Evolutionary conservation across 2,329 filamentous ascomycete genomes (phyloP).

Genomic region (Claviceps maximensis): DNA sequence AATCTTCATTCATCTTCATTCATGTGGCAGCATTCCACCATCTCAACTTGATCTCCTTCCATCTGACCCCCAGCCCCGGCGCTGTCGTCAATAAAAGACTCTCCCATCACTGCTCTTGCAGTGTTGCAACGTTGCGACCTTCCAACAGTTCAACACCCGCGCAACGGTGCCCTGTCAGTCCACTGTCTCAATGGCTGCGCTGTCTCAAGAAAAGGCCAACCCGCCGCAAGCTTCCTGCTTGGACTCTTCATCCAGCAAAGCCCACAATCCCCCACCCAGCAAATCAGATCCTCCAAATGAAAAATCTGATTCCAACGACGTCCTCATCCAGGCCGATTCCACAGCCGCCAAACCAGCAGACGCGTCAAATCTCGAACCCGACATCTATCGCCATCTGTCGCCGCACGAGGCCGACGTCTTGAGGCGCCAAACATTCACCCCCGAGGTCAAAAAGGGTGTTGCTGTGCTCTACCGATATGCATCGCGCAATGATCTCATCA

Average conservation of each 20-base stretch:
- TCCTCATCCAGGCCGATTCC: constrained; percentile 9
- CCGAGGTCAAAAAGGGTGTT: constrained; percentile 50
- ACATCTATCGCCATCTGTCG: constrained; percentile 49
- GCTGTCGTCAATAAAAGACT: neutral
- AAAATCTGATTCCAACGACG: constrained; percentile 3
- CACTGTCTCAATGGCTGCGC: constrained; percentile 4
- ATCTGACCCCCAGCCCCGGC: neutral
- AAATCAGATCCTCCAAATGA: constrained; percentile 1
- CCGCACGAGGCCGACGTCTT: constrained; percentile 53
- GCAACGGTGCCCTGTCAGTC: neutral
- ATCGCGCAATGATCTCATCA: constrained; percentile 47
- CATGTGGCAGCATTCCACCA: neutral
- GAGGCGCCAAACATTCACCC: constrained; percentile 53
- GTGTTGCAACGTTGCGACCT: too few relatives aligned
- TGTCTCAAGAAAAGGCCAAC: neutral
- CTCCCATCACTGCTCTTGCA: neutral
- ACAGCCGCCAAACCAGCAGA: constrained; percentile 12
- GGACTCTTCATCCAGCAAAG: constrained; percentile 3
- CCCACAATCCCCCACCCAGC: constrained; percentile 3
- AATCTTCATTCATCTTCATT: too few relatives aligned
- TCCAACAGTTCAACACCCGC: neutral
- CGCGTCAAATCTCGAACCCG: constrained; percentile 26
- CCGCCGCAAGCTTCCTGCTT: constrained; percentile 1
- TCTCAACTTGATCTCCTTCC: neutral
- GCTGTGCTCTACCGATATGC: constrained; percentile 58